Base-by-base conservation (phyloP, 169 alveolate genomes). In the Cryptosporidium bovis region DNA sequence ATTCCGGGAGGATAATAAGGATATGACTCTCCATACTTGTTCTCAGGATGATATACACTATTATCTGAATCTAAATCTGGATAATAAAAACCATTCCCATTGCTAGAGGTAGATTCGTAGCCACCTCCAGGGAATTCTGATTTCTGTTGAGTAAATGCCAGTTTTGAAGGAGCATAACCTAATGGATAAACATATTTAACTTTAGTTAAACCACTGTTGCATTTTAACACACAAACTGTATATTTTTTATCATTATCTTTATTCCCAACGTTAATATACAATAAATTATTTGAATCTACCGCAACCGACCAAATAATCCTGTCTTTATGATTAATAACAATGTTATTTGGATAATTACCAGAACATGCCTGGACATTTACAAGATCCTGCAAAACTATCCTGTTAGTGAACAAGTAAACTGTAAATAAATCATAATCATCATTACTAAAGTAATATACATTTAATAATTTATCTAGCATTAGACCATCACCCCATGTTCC, bases 1-100 rank as follows among this genome's bases (percentile, higher is more conserved):
- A 77, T 77, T 3, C 87, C 87, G 6, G 71, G 77, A 13, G 87
- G 87, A 29, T 48, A 77, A 29, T 60, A 66, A 24, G 87, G 71
- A 77, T 62, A 44, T 7, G 48, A 44, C 8, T 34, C 40, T 29
- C 71, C 71, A 29, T 77, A 77, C 2, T 51, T 62, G 10, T 15
- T 1, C 10, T 77, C 71, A 1, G 87, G 69, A 60, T 58, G 50
- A 48, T 24, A 77, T 16, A 24, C 46, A 12, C 40, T 48, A 4
- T 46, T 24, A 18, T 40, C 29, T 29, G 36, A 4, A 20, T 77
- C 44, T 4, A 40, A 6, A 6, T 33, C 16, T 6, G 87, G 87
- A 20, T 3, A 27, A 46, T 77, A 77, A 36, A 20, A 77, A 12
- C 87, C 87, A 16, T 60, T 40, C 0, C 62, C 44, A 4, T 46